phyloP scores from a whole-genome alignment of 2,329 filamentous ascomycete species.

The Talaromyces sp. region DNA sequence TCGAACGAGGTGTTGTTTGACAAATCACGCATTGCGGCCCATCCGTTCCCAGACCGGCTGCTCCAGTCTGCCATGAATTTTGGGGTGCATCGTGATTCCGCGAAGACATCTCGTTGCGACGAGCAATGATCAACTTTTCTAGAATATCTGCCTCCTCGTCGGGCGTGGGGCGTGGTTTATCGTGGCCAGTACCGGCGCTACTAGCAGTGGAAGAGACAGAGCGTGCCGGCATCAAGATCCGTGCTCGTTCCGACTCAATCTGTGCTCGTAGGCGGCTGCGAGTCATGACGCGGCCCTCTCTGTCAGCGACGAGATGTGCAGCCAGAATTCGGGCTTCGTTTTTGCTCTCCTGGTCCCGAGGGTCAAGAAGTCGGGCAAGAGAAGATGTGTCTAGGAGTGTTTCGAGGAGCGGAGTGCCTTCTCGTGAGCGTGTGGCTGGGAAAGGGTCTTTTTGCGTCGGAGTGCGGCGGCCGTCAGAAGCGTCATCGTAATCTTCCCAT shows the following conservation, averaged over 20 bases:
- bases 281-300: slow-evolving; percentile 65
- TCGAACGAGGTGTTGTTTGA: slow-evolving; percentile 76
- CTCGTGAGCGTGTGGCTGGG: slow-evolving; percentile 41
- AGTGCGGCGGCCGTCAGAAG: slow-evolving; percentile 57
- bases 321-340: slow-evolving; percentile 78
- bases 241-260: slow-evolving; percentile 63
- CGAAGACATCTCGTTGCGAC: slow-evolving; percentile 34
- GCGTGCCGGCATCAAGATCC: slow-evolving; percentile 56
- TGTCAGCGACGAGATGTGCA: slow-evolving; percentile 64
- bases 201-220: slow-evolving; percentile 22
- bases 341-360: slow-evolving; percentile 69
- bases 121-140: slow-evolving; percentile 56
- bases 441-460: slow-evolving; percentile 66
- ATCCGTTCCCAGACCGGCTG: slow-evolving; percentile 65
- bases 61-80: slow-evolving; percentile 62
- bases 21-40: slow-evolving; percentile 91
- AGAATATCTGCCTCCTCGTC: slow-evolving; percentile 57
- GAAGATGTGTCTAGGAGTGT: slow-evolving; percentile 61
- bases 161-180: slow-evolving; percentile 31
- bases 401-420: slow-evolving; percentile 55
- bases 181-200: slow-evolving; percentile 15
- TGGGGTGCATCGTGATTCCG: slow-evolving; percentile 17
- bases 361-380: slow-evolving; percentile 77
- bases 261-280: slow-evolving; percentile 64
- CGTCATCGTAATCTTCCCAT: slow-evolving; percentile 42